Evolutionary conservation across 1,284 basidiomycete species (phyloP).

Genomic region (Lentinula novae-zelandiae): DNA sequence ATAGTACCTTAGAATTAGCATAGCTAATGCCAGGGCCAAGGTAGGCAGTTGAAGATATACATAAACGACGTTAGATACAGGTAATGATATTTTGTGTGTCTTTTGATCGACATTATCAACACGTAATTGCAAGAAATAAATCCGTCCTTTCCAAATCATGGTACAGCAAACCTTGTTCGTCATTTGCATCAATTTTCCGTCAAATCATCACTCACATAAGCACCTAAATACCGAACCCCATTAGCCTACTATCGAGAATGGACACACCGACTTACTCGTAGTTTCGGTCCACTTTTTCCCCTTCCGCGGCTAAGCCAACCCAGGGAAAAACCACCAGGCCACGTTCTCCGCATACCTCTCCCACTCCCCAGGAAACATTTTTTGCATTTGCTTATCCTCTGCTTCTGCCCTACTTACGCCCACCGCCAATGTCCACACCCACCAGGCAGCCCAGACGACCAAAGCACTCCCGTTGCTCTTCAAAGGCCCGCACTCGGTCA

Average conservation of each 20-base stretch:
- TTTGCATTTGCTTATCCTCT: constrained; percentile 50
- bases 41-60: neutral
- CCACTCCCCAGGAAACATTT: constrained; percentile 49
- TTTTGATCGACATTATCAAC: neutral
- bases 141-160: neutral
- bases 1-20: too few relatives aligned
- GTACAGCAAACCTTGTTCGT: neutral
- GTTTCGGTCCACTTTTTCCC: neutral
- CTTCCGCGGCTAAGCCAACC: constrained; percentile 20
- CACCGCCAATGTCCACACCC: constrained; percentile 47
- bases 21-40: neutral
- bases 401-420: constrained; percentile 45
- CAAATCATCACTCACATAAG: neutral
- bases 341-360: constrained; percentile 44
- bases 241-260: neutral
- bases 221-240: neutral
- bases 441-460: constrained; percentile 46
- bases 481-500: constrained; percentile 45
- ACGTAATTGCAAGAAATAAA: neutral
- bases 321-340: constrained; percentile 53
- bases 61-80: neutral
- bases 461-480: constrained; percentile 22
- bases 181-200: neutral
- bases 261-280: neutral
- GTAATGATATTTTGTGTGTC: neutral